Conservation (phyloP, 2,329 filamentous ascomycete species). For the Leptographium galeiforme region DNA sequence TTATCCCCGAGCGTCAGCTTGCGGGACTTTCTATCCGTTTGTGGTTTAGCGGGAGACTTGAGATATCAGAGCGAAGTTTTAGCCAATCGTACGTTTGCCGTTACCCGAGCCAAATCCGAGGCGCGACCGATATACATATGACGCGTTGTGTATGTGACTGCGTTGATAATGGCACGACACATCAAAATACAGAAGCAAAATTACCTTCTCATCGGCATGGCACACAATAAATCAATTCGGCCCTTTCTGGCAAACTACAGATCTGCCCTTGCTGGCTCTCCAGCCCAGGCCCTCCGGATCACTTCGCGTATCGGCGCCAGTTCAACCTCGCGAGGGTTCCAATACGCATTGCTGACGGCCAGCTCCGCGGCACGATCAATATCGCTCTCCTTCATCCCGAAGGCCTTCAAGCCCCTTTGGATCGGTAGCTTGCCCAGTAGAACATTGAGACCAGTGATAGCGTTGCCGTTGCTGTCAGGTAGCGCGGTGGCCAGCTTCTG, state of each 20-base stretch:
- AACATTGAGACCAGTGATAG: constrained; percentile 41
- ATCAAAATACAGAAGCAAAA: no score
- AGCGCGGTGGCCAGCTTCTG: constrained; percentile 36
- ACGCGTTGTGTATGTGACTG: no score
- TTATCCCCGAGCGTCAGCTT: no score
- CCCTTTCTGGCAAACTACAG: constrained; percentile 19
- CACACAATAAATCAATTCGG: no score
- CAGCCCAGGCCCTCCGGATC: constrained; percentile 42
- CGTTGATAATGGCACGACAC: no score
- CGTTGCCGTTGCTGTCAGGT: constrained; percentile 44
- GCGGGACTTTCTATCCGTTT: constrained; percentile 1
- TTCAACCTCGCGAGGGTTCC: constrained; percentile 41
- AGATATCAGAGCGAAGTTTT: no score
- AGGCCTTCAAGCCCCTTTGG: constrained; percentile 35
- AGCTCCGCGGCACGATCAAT: constrained; percentile 43
- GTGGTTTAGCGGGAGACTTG: neutral
- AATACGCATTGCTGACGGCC: constrained; percentile 41
- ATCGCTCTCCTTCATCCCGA: constrained; percentile 44
- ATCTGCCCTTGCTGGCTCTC: constrained; percentile 39
- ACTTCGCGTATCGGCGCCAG: constrained; percentile 36
- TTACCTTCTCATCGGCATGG: no score
- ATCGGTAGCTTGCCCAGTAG: constrained; percentile 38
- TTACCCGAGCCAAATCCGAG: no score
- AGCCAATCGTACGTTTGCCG: no score
- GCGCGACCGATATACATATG: no score